Evolutionary conservation across 2,329 filamentous ascomycete species (phyloP).

Genomic region (Fusarium sp.): DNA sequence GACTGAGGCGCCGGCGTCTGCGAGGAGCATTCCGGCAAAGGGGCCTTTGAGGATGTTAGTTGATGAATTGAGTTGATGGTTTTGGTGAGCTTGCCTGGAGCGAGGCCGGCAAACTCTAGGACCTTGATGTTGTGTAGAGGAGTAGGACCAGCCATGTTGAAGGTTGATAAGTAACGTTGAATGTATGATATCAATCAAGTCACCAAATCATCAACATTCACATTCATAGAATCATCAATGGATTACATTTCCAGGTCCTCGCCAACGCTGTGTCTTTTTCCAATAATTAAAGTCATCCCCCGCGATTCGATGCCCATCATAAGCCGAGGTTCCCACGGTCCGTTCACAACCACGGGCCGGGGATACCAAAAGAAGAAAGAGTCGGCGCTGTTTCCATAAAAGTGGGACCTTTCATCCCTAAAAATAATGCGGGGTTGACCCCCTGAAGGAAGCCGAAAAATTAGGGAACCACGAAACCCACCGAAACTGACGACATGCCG

Average conservation of each 20-base stretch:
- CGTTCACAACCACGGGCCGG: background rate
- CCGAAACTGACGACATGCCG: background rate
- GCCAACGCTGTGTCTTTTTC: background rate
- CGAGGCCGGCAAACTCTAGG: slow-evolving; percentile 67
- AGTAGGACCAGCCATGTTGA: slow-evolving; percentile 44
- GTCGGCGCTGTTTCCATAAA: background rate
- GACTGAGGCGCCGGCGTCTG: slow-evolving; percentile 87
- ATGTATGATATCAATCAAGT: background rate
- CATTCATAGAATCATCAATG: background rate
- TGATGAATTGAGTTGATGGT: background rate
- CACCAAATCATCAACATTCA: background rate
- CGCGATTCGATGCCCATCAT: slow-evolving; percentile 21
- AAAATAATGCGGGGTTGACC: slow-evolving; percentile 8
- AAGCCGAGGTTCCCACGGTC: slow-evolving; percentile 37
- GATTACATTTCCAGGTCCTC: background rate
- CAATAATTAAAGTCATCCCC: slow-evolving; percentile 3
- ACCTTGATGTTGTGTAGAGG: slow-evolving; percentile 62
- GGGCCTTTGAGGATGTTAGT: slow-evolving; percentile 67
- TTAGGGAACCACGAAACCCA: background rate
- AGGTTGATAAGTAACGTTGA: slow-evolving; percentile 25
- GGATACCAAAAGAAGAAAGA: background rate
- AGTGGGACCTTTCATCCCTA: background rate
- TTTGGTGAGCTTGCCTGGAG: slow-evolving; percentile 59
- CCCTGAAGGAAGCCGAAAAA: background rate
- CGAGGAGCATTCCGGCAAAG: slow-evolving; percentile 86